Evolutionary conservation across 2,329 filamentous ascomycete genomes (phyloP), one percentile per base, ranked within the genome.

Genomic region (Grosmannia serpens): DNA sequence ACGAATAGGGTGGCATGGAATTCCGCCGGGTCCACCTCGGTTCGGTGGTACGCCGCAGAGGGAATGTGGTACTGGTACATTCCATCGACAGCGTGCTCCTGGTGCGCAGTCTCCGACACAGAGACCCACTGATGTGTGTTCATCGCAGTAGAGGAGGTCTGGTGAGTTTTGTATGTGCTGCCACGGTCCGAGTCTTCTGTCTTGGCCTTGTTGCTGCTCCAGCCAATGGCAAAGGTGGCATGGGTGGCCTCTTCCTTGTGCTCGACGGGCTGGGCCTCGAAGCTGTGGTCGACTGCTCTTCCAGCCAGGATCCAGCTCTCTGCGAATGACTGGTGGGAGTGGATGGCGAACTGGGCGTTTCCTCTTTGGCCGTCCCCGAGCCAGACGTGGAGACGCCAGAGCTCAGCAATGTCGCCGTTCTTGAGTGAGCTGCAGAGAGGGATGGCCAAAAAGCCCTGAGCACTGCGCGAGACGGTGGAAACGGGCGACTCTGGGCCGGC

Each of bases 301-400:
- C 71, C 71, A 0, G 68, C 67, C 15, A 73, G 62, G 10, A 72
- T 65, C 70, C 71, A 73, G 58, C 70, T 71, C 59, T 71, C 69
- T 0, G 64, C 70, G 56, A 67, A 70, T 1, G 67, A 58, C 55
- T 73, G 70, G 51, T 73, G 71, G 1, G 68, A 68, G 57, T 71
- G 71, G 17, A 73, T 62, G 1, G 60, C 59, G 13, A 69, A 64
- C 4, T 64, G 63, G 1, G 56, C 58, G 33, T 65, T 67, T 3
- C 67, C 68, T 26, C 68, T 65, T 27, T 66, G 47, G 1, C 66
- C 66, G 55, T 70, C 68, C 1, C 70, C 69, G 46, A 71, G 57
- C 68, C 68, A 69, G 8, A 73, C 66, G 58, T 74, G 70, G 1
- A 74, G 64, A 10, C 70, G 67, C 56, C 69, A 67, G 1, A 71